Evolutionary conservation across 768 basidiomycete genomes (phyloP).

Genomic region (Mycena vitilis): DNA sequence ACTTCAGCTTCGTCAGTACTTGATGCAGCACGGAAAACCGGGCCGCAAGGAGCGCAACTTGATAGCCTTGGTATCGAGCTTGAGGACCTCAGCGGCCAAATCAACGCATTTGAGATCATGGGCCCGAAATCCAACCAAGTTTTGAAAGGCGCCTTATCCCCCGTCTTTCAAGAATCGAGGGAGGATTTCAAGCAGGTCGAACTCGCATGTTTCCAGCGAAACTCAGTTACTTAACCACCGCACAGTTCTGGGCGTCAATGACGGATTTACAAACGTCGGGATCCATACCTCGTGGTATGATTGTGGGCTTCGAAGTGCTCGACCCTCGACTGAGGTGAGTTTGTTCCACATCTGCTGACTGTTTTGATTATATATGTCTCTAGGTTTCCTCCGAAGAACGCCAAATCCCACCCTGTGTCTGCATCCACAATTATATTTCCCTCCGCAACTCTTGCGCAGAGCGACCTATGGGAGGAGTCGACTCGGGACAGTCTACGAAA

Average conservation of each 20-base stretch:
- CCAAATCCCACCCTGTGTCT: slow-evolving; percentile 53
- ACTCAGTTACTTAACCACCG: background rate
- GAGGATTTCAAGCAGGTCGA: slow-evolving; percentile 70
- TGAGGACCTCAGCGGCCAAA: slow-evolving; percentile 73
- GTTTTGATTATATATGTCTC: slow-evolving; percentile 6
- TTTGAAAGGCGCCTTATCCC: slow-evolving; percentile 70
- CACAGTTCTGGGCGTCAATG: slow-evolving; percentile 77
- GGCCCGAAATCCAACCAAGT: slow-evolving; percentile 87
- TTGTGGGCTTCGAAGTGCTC: slow-evolving; percentile 81
- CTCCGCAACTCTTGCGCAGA: slow-evolving; percentile 66
- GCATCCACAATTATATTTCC: slow-evolving; percentile 61
- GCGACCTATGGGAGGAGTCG: slow-evolving; percentile 79
- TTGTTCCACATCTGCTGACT: background rate
- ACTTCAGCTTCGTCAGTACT: slow-evolving; percentile 63
- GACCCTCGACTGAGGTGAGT: slow-evolving; percentile 90
- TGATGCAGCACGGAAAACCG: slow-evolving; percentile 45
- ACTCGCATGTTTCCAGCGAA: slow-evolving; percentile 6
- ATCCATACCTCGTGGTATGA: slow-evolving; percentile 77
- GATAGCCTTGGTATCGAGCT: slow-evolving; percentile 66
- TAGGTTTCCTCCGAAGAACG: slow-evolving; percentile 89
- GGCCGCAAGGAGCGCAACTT: slow-evolving; percentile 36
- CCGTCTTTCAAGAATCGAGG: slow-evolving; percentile 59
- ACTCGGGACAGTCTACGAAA: slow-evolving; percentile 63
- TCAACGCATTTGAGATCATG: slow-evolving; percentile 90
- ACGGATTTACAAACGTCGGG: slow-evolving; percentile 71